These are phyloP conservation scores for Ustilago crameri DNA, from an alignment of 1,284 basidiomycete genomes.

Conservation along the genomic window DNA sequence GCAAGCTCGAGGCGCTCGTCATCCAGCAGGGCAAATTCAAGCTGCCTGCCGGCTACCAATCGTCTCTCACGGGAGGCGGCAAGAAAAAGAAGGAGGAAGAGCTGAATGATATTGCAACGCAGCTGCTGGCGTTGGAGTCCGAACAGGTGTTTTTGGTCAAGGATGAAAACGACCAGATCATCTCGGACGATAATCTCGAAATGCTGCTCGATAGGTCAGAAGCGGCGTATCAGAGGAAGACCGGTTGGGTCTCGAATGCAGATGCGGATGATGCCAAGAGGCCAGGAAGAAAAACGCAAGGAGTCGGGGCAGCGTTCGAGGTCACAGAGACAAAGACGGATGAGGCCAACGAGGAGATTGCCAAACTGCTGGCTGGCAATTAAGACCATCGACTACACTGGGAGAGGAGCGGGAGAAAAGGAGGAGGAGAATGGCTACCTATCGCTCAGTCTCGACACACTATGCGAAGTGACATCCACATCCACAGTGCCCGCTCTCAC, in stretches of 20 bases:
- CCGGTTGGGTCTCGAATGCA: conserved; percentile 75
- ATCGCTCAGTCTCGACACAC: too few species aligned
- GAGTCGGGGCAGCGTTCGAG: conserved; percentile 76
- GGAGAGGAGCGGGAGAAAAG: too few species aligned
- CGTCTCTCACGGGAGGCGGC: conserved; percentile 73
- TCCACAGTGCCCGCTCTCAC: too few species aligned
- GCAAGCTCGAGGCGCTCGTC: conserved; percentile 89
- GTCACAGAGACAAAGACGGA: conserved; percentile 81
- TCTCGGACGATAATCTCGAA: conserved; percentile 81
- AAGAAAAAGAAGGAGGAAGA: conserved; percentile 63
- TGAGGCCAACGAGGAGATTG: conserved; percentile 78
- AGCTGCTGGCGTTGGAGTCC: conserved; percentile 81
- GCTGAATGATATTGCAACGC: conserved; percentile 75
- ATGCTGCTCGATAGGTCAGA: conserved; percentile 83
- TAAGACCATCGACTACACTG: too few species aligned
- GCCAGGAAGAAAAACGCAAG: conserved; percentile 15
- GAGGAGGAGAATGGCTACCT: too few species aligned
- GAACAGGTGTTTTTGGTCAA: conserved; percentile 87
- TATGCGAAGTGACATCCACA: too few species aligned
- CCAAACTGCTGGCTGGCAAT: conserved; percentile 69
- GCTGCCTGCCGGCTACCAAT: conserved; percentile 25
- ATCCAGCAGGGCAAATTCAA: conserved; percentile 81
- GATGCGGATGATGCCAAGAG: conserved; percentile 17
- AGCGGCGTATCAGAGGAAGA: conserved; percentile 80
- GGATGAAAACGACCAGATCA: conserved; percentile 78